These are phyloP conservation scores for Colletotrichum chlorophyti DNA, from an alignment of 2,329 filamentous ascomycete genomes.

Conservation along the genomic window DNA sequence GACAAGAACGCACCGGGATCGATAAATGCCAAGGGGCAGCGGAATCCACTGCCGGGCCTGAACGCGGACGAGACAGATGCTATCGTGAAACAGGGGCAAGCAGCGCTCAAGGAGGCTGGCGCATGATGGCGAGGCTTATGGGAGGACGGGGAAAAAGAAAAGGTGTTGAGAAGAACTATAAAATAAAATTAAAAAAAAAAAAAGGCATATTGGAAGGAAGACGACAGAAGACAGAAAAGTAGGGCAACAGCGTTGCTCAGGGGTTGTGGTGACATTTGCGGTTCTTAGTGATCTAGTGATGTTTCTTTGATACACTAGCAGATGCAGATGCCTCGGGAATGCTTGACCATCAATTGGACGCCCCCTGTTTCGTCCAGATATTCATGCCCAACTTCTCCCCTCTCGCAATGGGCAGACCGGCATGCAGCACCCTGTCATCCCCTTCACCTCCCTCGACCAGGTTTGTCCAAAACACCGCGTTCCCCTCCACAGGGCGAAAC, in stretches of 20 bases:
- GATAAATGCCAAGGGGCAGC: constrained; percentile 16
- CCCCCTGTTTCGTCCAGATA: constrained; percentile 47
- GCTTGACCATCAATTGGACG: constrained; percentile 28
- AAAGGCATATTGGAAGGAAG: background rate
- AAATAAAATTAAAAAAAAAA: background rate
- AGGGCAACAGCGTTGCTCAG: background rate
- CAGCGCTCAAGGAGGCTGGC: constrained; percentile 24
- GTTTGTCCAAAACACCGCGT: constrained; percentile 50
- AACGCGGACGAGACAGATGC: constrained; percentile 22
- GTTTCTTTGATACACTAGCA: no score
- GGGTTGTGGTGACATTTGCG: no score
- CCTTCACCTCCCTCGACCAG: constrained; percentile 41
- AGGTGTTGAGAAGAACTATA: background rate
- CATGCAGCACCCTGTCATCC: constrained; percentile 46
- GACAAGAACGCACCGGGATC: constrained; percentile 22
- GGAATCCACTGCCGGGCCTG: constrained; percentile 19
- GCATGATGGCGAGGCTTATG: constrained; percentile 3
- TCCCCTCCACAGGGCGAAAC: constrained; percentile 44
- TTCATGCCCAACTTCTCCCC: constrained; percentile 51
- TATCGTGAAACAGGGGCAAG: constrained; percentile 24
- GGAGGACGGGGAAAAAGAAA: no score
- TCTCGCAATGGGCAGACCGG: constrained; percentile 45
- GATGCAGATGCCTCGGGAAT: no score
- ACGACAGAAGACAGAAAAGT: background rate
- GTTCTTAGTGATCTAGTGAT: no score